Percentiles rank a stretch among this genome's conserved stretches.
Conservation (phyloP, 228 moss, liverwort and hornwort genomes). For the Sphagnum magellanicum region DNA sequence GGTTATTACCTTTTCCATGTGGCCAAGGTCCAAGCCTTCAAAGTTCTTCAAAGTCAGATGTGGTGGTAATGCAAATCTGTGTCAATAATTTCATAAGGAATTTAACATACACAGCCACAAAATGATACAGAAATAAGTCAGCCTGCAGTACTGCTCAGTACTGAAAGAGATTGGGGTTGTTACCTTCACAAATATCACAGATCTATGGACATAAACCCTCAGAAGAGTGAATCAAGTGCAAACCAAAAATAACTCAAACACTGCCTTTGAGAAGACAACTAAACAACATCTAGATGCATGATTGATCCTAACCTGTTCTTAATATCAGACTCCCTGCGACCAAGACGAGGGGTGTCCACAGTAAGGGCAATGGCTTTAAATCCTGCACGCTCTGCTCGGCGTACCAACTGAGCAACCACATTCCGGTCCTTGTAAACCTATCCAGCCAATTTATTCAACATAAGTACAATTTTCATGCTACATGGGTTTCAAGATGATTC, state of each 20-base stretch:
- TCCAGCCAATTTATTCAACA: not conserved
- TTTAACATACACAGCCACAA: too few relatives aligned
- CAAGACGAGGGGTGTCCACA: conserved; percentile 66
- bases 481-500: too few relatives aligned
- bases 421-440: conserved; percentile 65
- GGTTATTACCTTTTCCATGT: conserved; percentile 63
- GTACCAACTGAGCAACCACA: conserved; percentile 55
- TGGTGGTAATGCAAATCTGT: conserved; percentile 72
- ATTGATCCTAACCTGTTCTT: conserved; percentile 49
- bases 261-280: too few relatives aligned
- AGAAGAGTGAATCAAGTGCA: too few relatives aligned
- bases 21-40: conserved; percentile 83
- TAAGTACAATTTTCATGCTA: too few relatives aligned
- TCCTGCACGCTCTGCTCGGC: conserved; percentile 73
- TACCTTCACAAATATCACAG: too few relatives aligned
- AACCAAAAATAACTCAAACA: too few relatives aligned
- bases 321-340: conserved; percentile 69
- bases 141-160: too few relatives aligned
- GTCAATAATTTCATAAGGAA: too few relatives aligned
- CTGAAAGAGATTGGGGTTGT: too few relatives aligned
- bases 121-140: too few relatives aligned
- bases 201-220: too few relatives aligned
- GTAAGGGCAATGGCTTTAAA: conserved; percentile 76
- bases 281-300: not conserved
- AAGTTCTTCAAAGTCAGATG: conserved; percentile 85